These are phyloP conservation scores for Phaeoacremonium minimum DNA, from an alignment of 2,329 filamentous ascomycete genomes.

Conservation along the genomic window DNA sequence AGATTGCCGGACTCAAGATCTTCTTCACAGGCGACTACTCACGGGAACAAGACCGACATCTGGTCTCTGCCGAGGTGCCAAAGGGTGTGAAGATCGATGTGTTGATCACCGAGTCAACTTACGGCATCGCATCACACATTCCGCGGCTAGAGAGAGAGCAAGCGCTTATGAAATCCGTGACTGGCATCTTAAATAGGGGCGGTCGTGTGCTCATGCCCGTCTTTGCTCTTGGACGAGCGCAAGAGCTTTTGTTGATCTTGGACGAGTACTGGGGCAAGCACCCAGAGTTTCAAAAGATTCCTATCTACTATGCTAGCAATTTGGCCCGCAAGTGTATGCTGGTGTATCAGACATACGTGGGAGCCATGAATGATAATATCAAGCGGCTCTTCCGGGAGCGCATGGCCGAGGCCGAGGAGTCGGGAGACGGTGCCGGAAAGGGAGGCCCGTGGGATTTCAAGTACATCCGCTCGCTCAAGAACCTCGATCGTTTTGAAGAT, in stretches of 20 bases:
- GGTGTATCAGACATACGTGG: conserved; percentile 96
- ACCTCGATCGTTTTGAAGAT: conserved; percentile 92
- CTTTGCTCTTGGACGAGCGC: conserved; percentile 88
- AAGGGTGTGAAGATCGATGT: conserved; percentile 89
- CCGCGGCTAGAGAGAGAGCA: conserved; percentile 88
- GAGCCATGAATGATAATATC: conserved; percentile 99
- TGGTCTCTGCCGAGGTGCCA: conserved; percentile 90
- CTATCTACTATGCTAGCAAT: conserved; percentile 97
- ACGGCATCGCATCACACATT: conserved; percentile 90
- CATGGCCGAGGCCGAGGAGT: conserved; percentile 84
- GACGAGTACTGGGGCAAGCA: conserved; percentile 97
- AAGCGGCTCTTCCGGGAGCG: conserved; percentile 89
- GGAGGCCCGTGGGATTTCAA: conserved; percentile 96
- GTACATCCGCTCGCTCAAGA: conserved; percentile 87
- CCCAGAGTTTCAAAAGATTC: conserved; percentile 79
- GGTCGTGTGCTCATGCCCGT: conserved; percentile 92
- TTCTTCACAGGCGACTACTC: conserved; percentile 98
- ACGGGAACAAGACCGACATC: conserved; percentile 88
- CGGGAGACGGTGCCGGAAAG: conserved; percentile 68
- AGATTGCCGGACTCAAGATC: conserved; percentile 94
- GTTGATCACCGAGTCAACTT: conserved; percentile 95
- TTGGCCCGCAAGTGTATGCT: conserved; percentile 96
- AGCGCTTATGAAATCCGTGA: conserved; percentile 93
- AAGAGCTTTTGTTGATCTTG: conserved; percentile 88
- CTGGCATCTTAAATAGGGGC: conserved; percentile 82